A percentile compares a stretch with the other conserved stretches of the same genome.
These are phyloP conservation scores for Cokeromyces recurvatus DNA, from an alignment of 371 early-diverging fungal genomes.

Conservation along the genomic window DNA sequence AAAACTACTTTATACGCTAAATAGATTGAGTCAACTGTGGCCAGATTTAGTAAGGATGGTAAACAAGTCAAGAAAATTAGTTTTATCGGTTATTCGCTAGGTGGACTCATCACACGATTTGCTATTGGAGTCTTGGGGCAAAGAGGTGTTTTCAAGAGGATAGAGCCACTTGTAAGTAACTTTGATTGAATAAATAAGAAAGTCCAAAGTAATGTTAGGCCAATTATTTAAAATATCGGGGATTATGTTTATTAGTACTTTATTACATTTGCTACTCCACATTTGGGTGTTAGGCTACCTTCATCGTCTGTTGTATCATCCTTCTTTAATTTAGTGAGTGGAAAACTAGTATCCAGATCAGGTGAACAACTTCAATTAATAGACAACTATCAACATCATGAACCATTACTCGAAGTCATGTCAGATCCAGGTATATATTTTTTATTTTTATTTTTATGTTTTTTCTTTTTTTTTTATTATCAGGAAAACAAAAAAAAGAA, in stretches of 20 bases:
- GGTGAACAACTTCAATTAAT: constrained; percentile 57
- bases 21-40: constrained; percentile 14
- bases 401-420: constrained; percentile 53
- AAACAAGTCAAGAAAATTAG: constrained; percentile 53
- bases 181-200: background rate
- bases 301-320: constrained; percentile 18
- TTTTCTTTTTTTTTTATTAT: no score
- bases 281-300: constrained; percentile 60
- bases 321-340: constrained; percentile 50
- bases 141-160: constrained; percentile 48
- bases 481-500: no score
- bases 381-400: constrained; percentile 30
- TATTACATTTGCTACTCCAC: constrained; percentile 77
- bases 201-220: background rate
- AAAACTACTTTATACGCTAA: no score
- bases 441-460: background rate
- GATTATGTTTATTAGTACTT: constrained; percentile 48
- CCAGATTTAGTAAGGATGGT: background rate
- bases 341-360: constrained; percentile 48
- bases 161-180: constrained; percentile 49
- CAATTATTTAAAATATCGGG: no score
- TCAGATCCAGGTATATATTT: constrained; percentile 47
- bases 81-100: constrained; percentile 77
- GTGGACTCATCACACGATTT: constrained; percentile 75
- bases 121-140: constrained; percentile 63